Base-by-base conservation (phyloP, 2,329 filamentous ascomycete genomes). In the Hypocrella siamensis region DNA sequence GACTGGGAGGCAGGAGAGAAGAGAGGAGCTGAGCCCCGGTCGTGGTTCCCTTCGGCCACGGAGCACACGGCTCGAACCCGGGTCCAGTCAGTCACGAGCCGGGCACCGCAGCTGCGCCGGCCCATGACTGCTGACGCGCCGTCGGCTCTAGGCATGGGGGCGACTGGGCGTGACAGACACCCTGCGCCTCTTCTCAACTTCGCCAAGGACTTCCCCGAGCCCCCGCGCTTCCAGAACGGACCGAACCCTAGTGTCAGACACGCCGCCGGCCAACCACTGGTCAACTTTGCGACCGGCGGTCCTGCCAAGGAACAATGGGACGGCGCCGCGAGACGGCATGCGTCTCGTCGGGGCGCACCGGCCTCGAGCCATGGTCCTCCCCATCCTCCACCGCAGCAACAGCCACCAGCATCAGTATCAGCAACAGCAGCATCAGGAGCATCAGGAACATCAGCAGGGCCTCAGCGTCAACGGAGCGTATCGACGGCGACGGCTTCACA, bases 131-230 rank as follows among this genome's bases (percentile, higher is more conserved):
- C 44, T 10, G 52, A 47, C 33, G 38, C 37, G 6, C 22, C 32
- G 10, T 17, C 28, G 21, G 26, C 19, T n/a, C n/a, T n/a, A n/a
- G 12, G 19, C 28, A 15, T n/a, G 12, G 26, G 26, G 30, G 26
- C 36, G 9, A 16, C 40, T 19, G 39, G 40, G 18, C 45, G 42
- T 8, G 42, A 53, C 9, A 49, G 46, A 42, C 61, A 63, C 3
- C 73, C 35, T 3, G 31, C 72, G 38, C 78, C 79, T 2, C 61
- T 85, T 5, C 54, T 85, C 19, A 79, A 81, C 44, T 61, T 84
- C 26, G 75, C 41, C 22, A 45, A 73, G 0, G 60, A 63, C 30
- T 79, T 76, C 45, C 61, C 66, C 31, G 75, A 79, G 38, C 75
- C 75, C 14, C 63, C 76, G 48, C 64, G 65, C 45, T 52, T 58